Evolutionary conservation across 305 asterid genomes (phyloP).

Genomic region (Solanum aculeatissimum): DNA sequence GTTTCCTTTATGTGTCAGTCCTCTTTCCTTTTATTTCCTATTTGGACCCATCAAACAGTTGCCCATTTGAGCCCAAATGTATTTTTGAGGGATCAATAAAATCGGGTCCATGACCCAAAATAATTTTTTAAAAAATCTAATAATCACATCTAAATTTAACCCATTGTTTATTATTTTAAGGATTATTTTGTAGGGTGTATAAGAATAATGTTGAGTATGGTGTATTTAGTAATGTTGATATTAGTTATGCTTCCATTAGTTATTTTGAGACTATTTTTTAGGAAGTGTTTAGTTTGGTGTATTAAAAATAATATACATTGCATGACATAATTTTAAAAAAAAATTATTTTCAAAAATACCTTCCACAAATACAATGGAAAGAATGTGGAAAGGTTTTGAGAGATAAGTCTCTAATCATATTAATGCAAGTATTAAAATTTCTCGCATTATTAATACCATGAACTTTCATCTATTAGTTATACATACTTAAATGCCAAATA

Average conservation of each 20-base stretch:
- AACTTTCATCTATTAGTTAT: neutral
- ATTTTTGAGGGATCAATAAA: too few relatives aligned
- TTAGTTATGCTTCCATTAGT: neutral
- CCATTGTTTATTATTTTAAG: neutral
- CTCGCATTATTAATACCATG: neutral
- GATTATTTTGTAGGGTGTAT: neutral
- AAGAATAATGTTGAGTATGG: neutral
- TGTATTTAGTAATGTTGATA: neutral
- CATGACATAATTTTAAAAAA: neutral
- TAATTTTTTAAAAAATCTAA: too few relatives aligned
- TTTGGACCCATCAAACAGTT: too few relatives aligned
- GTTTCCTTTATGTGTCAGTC: too few relatives aligned
- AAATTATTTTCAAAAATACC: neutral
- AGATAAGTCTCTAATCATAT: neutral
- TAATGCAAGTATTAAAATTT: neutral
- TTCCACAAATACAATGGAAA: neutral
- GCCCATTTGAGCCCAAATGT: too few relatives aligned
- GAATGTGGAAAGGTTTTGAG: neutral
- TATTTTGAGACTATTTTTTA: neutral
- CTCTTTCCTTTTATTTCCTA: too few relatives aligned
- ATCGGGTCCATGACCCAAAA: too few relatives aligned
- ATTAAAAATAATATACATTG: neutral
- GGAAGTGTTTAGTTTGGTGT: neutral
- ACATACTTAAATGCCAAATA: neutral
- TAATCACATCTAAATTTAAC: neutral